Conservation (phyloP, 139 green algal species). For the Auxenochlorella protothecoides region DNA sequence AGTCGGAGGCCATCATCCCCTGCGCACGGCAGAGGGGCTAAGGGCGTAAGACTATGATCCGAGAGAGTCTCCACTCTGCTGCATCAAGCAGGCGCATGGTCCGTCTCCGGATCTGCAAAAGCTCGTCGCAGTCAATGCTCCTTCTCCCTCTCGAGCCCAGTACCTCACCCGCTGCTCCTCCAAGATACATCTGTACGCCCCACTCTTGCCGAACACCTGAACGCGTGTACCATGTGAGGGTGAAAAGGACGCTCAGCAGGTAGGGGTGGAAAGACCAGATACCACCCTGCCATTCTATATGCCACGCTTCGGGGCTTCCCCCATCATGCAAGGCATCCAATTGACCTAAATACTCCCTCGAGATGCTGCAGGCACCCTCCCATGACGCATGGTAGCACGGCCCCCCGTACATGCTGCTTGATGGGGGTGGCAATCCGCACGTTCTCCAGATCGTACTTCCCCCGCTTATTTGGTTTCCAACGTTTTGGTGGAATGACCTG, state of each 20-base stretch:
- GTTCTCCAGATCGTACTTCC: slow-evolving; percentile 3
- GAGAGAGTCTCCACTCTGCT: background rate
- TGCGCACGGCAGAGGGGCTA: background rate
- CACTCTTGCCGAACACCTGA: slow-evolving; percentile 23
- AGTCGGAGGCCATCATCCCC: slow-evolving; percentile 17
- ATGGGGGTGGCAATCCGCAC: slow-evolving; percentile 25
- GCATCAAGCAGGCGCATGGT: background rate
- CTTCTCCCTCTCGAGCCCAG: no score
- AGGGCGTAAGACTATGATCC: background rate
- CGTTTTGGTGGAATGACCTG: slow-evolving; percentile 21
- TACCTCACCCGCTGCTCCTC: slow-evolving; percentile 20
- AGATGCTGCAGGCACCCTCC: no score
- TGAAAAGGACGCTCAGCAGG: no score
- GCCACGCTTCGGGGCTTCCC: background rate
- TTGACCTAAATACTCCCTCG: no score
- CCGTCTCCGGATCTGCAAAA: background rate
- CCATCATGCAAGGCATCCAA: no score
- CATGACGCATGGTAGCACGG: background rate
- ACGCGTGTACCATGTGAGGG: no score
- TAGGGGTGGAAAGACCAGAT: no score
- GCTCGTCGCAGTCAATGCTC: background rate
- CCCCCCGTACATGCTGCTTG: slow-evolving; percentile 18
- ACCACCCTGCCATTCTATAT: no score
- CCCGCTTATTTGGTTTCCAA: slow-evolving; percentile 1
- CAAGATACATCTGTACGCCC: slow-evolving; percentile 25